phyloP scores from a whole-genome alignment of 768 basidiomycete genomes.

The Pilatotrama ljubarskyi region DNA sequence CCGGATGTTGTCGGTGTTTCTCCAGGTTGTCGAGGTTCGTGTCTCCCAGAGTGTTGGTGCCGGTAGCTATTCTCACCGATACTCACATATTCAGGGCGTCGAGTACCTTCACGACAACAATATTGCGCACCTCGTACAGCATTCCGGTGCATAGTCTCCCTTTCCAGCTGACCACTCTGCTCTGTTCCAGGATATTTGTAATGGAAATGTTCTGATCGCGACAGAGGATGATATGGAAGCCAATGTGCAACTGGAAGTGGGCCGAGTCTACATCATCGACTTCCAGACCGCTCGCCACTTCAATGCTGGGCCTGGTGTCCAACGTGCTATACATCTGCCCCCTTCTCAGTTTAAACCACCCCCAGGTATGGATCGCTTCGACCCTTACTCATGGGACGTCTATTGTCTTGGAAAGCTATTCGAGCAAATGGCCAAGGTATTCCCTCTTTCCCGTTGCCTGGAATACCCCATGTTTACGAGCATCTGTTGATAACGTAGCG shows the following conservation, averaged over 20 bases:
- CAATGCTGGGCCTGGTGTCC: neutral
- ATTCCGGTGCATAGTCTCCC: neutral
- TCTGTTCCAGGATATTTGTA: neutral
- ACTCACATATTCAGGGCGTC: neutral
- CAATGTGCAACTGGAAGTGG: neutral
- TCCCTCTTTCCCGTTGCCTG: neutral
- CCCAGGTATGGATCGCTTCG: neutral
- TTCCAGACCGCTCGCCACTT: neutral
- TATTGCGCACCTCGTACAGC: neutral
- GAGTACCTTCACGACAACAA: neutral
- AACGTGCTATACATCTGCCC: neutral
- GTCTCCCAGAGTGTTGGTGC: no score
- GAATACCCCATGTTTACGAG: no score
- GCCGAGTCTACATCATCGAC: slow-evolving; percentile 1
- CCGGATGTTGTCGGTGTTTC: neutral
- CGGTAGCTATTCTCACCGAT: no score
- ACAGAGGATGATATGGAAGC: neutral
- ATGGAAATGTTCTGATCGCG: neutral
- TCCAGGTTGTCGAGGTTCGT: neutral
- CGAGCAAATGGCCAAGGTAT: neutral
- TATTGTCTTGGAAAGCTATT: neutral
- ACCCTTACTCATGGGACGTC: slow-evolving; percentile 5
- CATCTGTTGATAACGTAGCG: no score
- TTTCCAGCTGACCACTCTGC: neutral
- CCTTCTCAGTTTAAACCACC: neutral